Evolutionary conservation across 805 yeast genomes (phyloP), one percentile per base, ranked within the genome.

Genomic region (Hanseniaspora occidentalis): DNA sequence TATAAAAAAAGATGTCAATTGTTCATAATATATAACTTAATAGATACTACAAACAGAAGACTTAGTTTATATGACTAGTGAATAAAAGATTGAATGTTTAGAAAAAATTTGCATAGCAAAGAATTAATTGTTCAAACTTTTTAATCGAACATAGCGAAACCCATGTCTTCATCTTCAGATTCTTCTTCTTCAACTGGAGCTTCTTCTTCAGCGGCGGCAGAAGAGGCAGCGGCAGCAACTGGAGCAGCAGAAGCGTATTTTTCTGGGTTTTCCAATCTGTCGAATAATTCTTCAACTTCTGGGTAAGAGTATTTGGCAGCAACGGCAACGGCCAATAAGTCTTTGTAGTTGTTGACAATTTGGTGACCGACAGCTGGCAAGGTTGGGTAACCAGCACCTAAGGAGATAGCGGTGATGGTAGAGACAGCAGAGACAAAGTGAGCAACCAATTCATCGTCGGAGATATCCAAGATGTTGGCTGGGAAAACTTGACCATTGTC

Each of bases 181-280:
- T 65, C 73, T 59, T 70, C 83, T 52, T 74, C 92, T 54, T 73
- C 86, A 54, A 70, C 84, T 58, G 70, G 94, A 45, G 69, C 88
- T 40, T 73, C 83, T 50, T 78, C 84, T 45, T 71, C 79, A 46
- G 75, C 75, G 42, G 67, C 71, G 50, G 70, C 60, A 49, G 74
- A 58, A 48, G 73, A 57, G 59, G 84, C 76, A 58, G 94, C 84
- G 64, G 82, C 81, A 61, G 96, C 96, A 66, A 72, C 96, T 61
- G 97, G 95, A 62, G 96, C 96, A 72, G 96, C 94, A 63, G 97
- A 81, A 66, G 97, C 98, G 73, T 89, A 92, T 69, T 95, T 95
- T 53, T 92, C 97, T 69, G 99, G 99, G 94, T 92, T 89, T 69
- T 95, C 97, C 62, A 92, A 76, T 76, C 97, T 84, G 83, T 92